Conservation (phyloP, 1,284 basidiomycete genomes). For the Pseudozyma hubeiensis region DNA sequence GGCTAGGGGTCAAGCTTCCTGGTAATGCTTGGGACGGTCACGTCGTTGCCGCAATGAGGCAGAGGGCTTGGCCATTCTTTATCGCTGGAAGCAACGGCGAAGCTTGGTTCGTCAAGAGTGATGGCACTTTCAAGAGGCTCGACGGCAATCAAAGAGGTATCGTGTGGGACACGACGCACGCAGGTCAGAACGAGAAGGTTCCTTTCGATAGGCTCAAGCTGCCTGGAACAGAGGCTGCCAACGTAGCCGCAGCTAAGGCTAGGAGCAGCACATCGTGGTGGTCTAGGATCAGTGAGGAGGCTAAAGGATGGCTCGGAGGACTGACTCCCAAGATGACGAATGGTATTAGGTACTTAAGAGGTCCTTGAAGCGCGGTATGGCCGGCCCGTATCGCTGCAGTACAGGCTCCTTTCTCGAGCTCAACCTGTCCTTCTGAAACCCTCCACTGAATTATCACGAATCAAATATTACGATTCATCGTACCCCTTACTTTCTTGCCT, state of each 20-base stretch:
- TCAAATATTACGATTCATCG: too few relatives aligned
- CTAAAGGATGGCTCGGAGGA: not conserved
- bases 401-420: too few relatives aligned
- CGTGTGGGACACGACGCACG: not conserved
- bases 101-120: not conserved
- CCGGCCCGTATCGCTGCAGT: not conserved
- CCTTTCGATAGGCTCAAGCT: not conserved
- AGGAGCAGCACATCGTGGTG: conserved; percentile 1
- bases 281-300: not conserved
- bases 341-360: not conserved
- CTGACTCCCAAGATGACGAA: not conserved
- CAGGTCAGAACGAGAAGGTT: not conserved
- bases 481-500: too few relatives aligned
- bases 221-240: not conserved
- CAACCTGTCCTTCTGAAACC: too few relatives aligned
- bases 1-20: conserved; percentile 4
- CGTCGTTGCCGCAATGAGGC: not conserved
- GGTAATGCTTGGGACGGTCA: conserved; percentile 9
- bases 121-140: not conserved
- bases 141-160: not conserved
- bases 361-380: not conserved
- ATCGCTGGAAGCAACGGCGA: not conserved
- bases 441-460: too few relatives aligned
- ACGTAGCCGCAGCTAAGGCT: not conserved
- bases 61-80: not conserved